A percentile compares a stretch with the other conserved stretches of the same genome.
Conservation (phyloP, 768 basidiomycete species). For the Gloeostereum incarnatum region DNA sequence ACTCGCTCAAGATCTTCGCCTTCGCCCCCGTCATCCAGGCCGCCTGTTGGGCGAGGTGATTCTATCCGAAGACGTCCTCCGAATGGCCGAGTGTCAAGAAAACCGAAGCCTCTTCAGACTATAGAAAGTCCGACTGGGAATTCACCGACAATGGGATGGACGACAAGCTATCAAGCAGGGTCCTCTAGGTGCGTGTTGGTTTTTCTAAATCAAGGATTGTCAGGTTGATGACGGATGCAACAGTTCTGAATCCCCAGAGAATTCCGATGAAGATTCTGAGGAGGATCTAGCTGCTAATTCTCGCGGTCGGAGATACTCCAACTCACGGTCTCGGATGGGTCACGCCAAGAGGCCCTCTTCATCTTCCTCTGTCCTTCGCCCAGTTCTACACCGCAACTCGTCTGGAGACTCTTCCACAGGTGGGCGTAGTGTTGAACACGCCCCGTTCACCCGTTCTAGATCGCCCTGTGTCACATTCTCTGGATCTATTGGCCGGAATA, state of each 20-base stretch:
- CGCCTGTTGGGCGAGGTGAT: slow-evolving; percentile 42
- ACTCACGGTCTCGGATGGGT: slow-evolving; percentile 18
- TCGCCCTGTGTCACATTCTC: slow-evolving; percentile 48
- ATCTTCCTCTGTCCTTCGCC: slow-evolving; percentile 14
- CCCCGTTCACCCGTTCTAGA: slow-evolving; percentile 62
- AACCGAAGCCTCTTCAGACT: slow-evolving; percentile 22
- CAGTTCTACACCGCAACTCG: slow-evolving; percentile 22
- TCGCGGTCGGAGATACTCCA: slow-evolving; percentile 34
- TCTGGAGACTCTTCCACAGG: slow-evolving; percentile 29
- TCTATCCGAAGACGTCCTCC: slow-evolving; percentile 24
- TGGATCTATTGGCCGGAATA: no score
- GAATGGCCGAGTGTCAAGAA: slow-evolving; percentile 24
- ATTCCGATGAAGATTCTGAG: slow-evolving; percentile 52
- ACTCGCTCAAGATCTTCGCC: slow-evolving; percentile 74
- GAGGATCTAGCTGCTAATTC: slow-evolving; percentile 27
- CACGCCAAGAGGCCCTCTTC: slow-evolving; percentile 16
- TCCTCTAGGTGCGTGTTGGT: slow-evolving; percentile 57
- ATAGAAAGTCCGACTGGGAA: slow-evolving; percentile 13
- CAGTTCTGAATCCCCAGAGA: slow-evolving; percentile 42
- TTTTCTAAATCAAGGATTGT: slow-evolving; percentile 1
- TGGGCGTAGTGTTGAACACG: slow-evolving; percentile 22
- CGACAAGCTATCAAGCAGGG: slow-evolving; percentile 82
- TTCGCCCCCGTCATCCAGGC: slow-evolving; percentile 55
- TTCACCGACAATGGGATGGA: slow-evolving; percentile 50
- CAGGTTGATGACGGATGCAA: slow-evolving; percentile 3